phyloP scores from a whole-genome alignment of 2,329 filamentous ascomycete genomes.

The Nannizzia gypsea region DNA sequence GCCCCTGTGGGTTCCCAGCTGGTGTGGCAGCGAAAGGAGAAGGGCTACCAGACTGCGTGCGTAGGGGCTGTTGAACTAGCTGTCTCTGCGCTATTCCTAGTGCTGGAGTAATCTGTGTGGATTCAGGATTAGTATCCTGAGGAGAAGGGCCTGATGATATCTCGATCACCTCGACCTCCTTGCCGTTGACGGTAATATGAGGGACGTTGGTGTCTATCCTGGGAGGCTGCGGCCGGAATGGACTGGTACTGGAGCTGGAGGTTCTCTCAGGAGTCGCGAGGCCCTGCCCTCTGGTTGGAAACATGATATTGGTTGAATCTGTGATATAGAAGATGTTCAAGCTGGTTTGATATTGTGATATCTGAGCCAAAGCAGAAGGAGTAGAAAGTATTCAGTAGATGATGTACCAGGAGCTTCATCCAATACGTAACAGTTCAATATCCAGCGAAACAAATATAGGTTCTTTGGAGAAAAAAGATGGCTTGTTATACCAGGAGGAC shows the following conservation, averaged over 20 bases:
- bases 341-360: background rate
- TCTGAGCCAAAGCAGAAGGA: background rate
- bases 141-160: slow-evolving; percentile 6
- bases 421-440: background rate
- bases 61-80: background rate
- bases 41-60: background rate
- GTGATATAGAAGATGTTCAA: background rate
- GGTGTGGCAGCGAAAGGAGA: background rate
- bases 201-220: background rate
- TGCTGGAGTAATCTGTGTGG: background rate
- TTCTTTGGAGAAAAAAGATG: background rate
- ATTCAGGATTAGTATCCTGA: background rate
- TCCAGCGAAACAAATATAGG: background rate
- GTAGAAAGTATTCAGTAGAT: background rate
- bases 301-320: background rate
- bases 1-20: background rate
- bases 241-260: background rate
- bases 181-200: background rate
- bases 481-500: background rate
- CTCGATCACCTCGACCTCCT: slow-evolving; percentile 3
- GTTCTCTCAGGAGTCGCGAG: background rate
- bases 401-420: background rate
- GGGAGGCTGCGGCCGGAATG: background rate
- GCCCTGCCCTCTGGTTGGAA: background rate
- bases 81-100: background rate